Conservation (phyloP, 1,284 basidiomycete species). For the Caloboletus inedulis region DNA sequence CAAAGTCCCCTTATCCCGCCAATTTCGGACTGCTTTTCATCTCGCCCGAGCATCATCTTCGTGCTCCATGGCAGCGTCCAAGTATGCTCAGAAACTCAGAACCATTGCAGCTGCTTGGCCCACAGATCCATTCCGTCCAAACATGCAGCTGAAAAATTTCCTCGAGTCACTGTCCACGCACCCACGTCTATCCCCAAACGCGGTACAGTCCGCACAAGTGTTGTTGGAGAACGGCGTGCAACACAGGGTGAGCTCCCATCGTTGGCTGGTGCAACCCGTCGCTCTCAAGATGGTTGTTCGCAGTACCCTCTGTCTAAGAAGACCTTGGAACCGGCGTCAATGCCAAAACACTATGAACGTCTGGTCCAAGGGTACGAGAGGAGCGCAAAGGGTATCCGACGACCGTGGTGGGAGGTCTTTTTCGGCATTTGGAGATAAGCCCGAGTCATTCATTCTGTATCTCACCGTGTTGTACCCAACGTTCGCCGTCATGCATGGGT, state of each 20-base stretch:
- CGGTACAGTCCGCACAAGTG: slow-evolving; percentile 54
- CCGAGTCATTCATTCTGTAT: not conserved
- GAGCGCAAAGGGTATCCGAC: slow-evolving; percentile 65
- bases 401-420: slow-evolving; percentile 80
- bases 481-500: not conserved
- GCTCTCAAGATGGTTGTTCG: not conserved
- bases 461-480: not conserved
- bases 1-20: too few relatives aligned
- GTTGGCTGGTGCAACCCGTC: not conserved
- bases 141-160: slow-evolving; percentile 65
- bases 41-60: too few relatives aligned
- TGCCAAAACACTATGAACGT: slow-evolving; percentile 66
- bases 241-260: slow-evolving; percentile 45
- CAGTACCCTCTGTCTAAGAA: slow-evolving; percentile 65
- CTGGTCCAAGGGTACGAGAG: slow-evolving; percentile 69
- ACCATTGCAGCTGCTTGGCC: slow-evolving; percentile 58
- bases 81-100: slow-evolving; percentile 48
- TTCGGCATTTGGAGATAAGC: slow-evolving; percentile 64
- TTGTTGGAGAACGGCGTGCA: slow-evolving; percentile 52
- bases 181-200: slow-evolving; percentile 57
- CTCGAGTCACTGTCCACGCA: slow-evolving; percentile 62
- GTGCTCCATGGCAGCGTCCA: slow-evolving; percentile 39
- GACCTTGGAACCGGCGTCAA: slow-evolving; percentile 62
- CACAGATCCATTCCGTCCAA: slow-evolving; percentile 68
- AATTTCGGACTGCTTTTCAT: too few relatives aligned